Evolutionary conservation across 805 yeast genomes (phyloP), one percentile per base, ranked within the genome.

Genomic region (Metschnikowia kofuensis): DNA sequence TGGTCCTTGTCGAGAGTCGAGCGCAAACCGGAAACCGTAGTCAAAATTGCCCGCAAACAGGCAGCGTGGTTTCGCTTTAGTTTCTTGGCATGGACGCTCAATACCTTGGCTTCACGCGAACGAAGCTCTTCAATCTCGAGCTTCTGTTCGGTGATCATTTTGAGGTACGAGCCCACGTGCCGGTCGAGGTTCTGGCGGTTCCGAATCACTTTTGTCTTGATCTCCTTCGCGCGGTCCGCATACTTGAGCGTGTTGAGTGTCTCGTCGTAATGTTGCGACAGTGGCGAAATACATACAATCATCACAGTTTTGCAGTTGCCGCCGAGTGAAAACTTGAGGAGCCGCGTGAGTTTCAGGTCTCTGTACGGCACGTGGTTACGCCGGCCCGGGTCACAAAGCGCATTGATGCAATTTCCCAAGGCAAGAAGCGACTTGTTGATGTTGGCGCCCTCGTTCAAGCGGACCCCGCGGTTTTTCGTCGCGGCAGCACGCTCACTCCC

Each of bases 401-500:
- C 96, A 65, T 89, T 90, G 53, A 92, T 91, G 66, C 97, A 92
- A 61, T 90, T 91, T 0, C 97, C 98, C 40, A 92, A 74, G 0
- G 98, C 96, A 42, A 92, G 68, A 40, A 92, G 71, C 0, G 97
- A 89, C 63, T 84, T 82, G 69, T 92, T 92, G 62, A 92, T 92
- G 64, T 89, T 89, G 12, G 97, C 98, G 28, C 98, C 97, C 65
- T 92, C 98, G 48, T 81, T 79, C 12, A 92, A 74, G 42, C 96
- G 70, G 30, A 76, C 79, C 0, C 98, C 98, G 40, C 89, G 68
- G 64, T 92, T 92, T 55, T 80, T 82, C 0, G 98, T 90, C 0
- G 94, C 86, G 0, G 94, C 83, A 0, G 98, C 98, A 38, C 98
- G 74, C 68, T 92, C 98, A 66, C 96, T 87, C 5, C 98, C 98